Base-by-base conservation (phyloP, 1,139 yeast species). In the Candida sp. region DNA sequence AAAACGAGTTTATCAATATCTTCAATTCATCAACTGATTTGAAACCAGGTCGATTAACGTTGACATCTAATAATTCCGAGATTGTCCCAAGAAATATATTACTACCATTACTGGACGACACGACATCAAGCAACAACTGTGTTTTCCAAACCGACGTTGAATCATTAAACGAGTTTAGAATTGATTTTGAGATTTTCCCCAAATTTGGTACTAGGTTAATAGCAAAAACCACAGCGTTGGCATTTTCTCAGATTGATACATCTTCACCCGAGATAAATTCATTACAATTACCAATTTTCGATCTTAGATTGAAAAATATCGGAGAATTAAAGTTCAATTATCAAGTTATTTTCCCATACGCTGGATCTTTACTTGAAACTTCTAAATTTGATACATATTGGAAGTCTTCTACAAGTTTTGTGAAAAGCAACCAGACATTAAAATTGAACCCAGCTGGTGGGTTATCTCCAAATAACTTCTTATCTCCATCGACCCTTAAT, bases 341-440 rank as follows among this genome's bases (percentile, higher is more conserved):
- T 65, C 95, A 89, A 55, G 80, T 93, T 5, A 88, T 93, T 44
- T 82, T 83, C 60, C 98, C 99, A n/a, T 93, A 85, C 62, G 75
- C 85, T 4, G 97, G 97, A 4, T 75, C 74, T 11, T 84, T 96
- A 7, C 70, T 93, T 44, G 98, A 91, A 61, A 87, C 95, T 36
- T 84, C 96, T 5, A 88, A 90, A 66, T 91, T 88, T 59, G 97
- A 91, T 57, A 91, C 98, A 0, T 93, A 93, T 64, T 93, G 99
- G 99, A 93, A 91, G 64, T 84, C 96, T 1, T 87, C 96, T 0
- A 79, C 78, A 4, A 67, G 68, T 39, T 66, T 68, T 43, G 66
- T 69, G 21, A 70, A 69, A 43, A 63, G 61, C 43, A 61, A 56
- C 36, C 59, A 59, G 29, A 54, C 63, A 4, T 53, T 63, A 43